Conservation (phyloP, 129 eudicot species). For the Escallonia rubra region DNA sequence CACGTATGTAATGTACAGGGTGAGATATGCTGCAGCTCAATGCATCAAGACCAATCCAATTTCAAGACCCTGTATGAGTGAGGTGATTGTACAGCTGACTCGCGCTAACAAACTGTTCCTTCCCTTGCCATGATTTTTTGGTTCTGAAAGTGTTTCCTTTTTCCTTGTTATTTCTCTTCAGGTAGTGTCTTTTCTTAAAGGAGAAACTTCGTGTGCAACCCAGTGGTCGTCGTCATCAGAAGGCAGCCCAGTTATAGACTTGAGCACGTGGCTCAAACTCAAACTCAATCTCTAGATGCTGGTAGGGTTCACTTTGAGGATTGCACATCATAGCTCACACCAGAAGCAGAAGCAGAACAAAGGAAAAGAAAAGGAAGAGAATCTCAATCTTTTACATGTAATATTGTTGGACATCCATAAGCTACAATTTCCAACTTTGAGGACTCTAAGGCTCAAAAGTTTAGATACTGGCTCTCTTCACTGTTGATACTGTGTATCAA, state of each 20-base stretch:
- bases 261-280: neutral
- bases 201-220: slow-evolving; percentile 37
- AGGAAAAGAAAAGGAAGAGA: neutral
- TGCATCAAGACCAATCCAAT: slow-evolving; percentile 30
- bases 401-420: no score
- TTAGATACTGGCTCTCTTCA: no score
- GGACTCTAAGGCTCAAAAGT: no score
- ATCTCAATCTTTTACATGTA: no score
- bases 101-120: no score
- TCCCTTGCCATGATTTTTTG: no score
- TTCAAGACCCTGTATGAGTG: slow-evolving; percentile 43
- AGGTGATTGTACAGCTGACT: slow-evolving; percentile 15
- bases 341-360: neutral
- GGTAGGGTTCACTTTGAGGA: no score
- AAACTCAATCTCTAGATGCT: no score
- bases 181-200: slow-evolving; percentile 42
- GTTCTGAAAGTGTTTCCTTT: neutral
- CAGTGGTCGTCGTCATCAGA: slow-evolving; percentile 37
- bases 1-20: slow-evolving; percentile 28
- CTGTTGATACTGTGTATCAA: no score
- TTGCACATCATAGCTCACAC: no score
- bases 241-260: slow-evolving; percentile 29
- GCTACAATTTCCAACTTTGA: no score
- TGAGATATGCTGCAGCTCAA: slow-evolving; percentile 33
- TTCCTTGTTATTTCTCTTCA: neutral